Percentiles rank a stretch among this genome's conserved stretches.
Conservation (phyloP, 1,284 basidiomycete species). For the Boletellus deceptivus region DNA sequence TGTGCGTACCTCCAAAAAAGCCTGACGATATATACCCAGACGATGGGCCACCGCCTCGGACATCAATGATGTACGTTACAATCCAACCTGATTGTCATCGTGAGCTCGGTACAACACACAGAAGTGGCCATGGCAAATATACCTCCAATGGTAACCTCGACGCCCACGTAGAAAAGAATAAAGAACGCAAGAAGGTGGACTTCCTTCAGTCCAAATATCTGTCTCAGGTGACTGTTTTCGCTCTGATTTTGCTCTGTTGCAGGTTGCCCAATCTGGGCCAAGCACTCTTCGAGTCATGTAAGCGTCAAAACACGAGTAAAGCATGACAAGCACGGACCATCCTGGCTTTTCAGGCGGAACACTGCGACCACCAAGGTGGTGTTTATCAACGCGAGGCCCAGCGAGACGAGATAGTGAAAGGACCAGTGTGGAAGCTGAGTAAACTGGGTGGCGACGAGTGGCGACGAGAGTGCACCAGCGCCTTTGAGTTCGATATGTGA, state of each 20-base stretch:
- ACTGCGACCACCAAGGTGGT: constrained; percentile 42
- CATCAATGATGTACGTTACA: constrained; percentile 48
- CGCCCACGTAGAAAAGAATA: constrained; percentile 54
- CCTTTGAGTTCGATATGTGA: constrained; percentile 36
- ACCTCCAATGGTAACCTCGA: constrained; percentile 58
- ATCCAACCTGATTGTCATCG: constrained; percentile 44
- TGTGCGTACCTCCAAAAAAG: constrained; percentile 46
- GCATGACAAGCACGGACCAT: constrained; percentile 37
- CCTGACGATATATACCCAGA: constrained; percentile 52
- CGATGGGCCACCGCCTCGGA: constrained; percentile 45
- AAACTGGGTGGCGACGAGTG: constrained; percentile 65
- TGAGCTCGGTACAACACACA: not conserved
- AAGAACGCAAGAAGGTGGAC: constrained; percentile 56
- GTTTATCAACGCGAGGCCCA: constrained; percentile 54
- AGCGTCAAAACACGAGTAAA: not conserved
- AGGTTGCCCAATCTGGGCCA: constrained; percentile 34
- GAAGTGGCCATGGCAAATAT: not conserved
- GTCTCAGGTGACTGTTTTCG: constrained; percentile 43
- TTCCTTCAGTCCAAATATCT: constrained; percentile 45
- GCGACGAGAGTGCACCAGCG: constrained; percentile 56
- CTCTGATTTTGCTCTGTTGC: constrained; percentile 23
- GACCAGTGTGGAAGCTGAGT: constrained; percentile 52
- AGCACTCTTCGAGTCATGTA: constrained; percentile 25
- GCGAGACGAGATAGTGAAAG: constrained; percentile 62
- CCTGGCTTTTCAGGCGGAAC: constrained; percentile 56